Evolutionary conservation across 108 stramenopile genomes (phyloP), one percentile per base, ranked within the genome.

Genomic region (Cyclostephanos invisitatus): DNA sequence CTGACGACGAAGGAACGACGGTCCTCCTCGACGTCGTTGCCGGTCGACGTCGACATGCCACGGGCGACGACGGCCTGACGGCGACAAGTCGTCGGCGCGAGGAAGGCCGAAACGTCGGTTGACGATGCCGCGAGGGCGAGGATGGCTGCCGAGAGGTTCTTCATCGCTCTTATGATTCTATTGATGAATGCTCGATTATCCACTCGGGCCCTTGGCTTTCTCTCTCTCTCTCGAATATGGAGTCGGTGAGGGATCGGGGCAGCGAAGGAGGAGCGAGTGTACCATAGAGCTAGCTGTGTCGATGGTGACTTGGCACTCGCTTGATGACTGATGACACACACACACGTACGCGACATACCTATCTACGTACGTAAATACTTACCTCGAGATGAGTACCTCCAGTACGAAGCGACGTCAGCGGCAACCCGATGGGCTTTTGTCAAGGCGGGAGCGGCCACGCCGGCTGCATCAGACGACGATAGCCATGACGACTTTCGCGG

Each of bases 1-100:
- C 88, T 85, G 74, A 84, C 75, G n/a, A 91, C 75, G 64, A 91
- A 91, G 44, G 87, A 73, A 60, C 89, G 81, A 54, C 89, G 85
- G 62, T 91, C 87, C 49, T 84, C 83, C 27, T 66, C 60, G 59
- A 24, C 29, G 53, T 25, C 22, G 29, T 21, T 20, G 27, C 61
- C 12, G 36, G 60, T 21, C 32, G 71, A 17, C 25, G 69, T 24
- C 42, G 60, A 58, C 65, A 71, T 78, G 32, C 50, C 66, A 58
- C 49, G 78, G 47, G 73, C 50, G 49, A 29, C 48, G 59, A 60
- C 15, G 2, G 8, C 17, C 50, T n/a, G 38, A 38, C 17, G 51
- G 29, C 35, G 66, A 12, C 56, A n/a, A n/a, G n/a, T 29, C 11
- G 44, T 29, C 27, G 42, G 59, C 55, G 48, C 10, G 71, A 18